Base-by-base conservation (phyloP, 2,329 filamentous ascomycete species). In the Anthostomella pinea region DNA sequence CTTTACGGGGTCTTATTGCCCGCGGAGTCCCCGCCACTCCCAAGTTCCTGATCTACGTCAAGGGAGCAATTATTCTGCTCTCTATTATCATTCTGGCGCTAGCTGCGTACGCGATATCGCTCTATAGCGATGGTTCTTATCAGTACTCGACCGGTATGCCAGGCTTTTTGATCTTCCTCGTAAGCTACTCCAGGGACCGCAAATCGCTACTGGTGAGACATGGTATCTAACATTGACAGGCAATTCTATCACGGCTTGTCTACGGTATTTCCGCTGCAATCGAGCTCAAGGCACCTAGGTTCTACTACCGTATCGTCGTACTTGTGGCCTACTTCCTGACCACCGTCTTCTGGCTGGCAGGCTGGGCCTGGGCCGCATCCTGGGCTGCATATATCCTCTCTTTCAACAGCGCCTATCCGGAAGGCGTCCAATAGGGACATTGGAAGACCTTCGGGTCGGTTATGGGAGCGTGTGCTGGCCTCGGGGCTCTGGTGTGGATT, bases 101-200 rank as follows among this genome's bases (percentile, higher is more conserved):
- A 4, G 56, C 60, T 29, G 67, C 62, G 14, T 70, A 68, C 44
- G 57, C 64, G 8, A 30, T 67, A 10, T 63, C 65, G 2, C 41
- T 69, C 10, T 59, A 59, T 11, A 49, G 51, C 11, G 39, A 43
- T 11, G 34, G 42, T 11, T 46, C 38, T 3, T 33, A 39, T 23
- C 53, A 53, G 29, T 50, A 56, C 36, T 54, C 55, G 30, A 48
- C 54, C 4, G 63, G 63, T 4, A 59, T 64, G 4, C 58, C 60
- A 2, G 65, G 62, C 22, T 69, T 73, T 43, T 55, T 71, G 27
- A 64, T 71, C 42, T 73, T 73, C 39, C 62, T 69, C 22, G 70
- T 74, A 48, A 55, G 67, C 49, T 50, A 54, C 41, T 52, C 6
- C 5, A 30, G 4, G 19, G 25, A 31, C 13, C 38, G 44, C 54